Conservation (phyloP, 805 yeast species). For the Saccharomycopsis amapae region DNA sequence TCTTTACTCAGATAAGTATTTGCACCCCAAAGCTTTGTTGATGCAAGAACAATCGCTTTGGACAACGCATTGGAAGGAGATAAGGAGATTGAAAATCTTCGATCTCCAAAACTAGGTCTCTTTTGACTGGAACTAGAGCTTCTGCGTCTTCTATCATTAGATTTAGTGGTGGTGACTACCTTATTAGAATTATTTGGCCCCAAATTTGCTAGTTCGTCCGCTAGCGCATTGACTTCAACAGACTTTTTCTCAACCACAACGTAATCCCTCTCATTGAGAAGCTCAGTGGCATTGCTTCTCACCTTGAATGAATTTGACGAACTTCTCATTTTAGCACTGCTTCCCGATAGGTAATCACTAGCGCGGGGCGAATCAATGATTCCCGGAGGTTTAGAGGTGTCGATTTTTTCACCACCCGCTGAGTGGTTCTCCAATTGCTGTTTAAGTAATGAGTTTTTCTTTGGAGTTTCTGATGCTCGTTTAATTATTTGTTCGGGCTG, state of each 20-base stretch:
- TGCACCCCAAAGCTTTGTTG: constrained; percentile 75
- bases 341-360: no score
- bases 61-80: constrained; percentile 85
- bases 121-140: constrained; percentile 41
- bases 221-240: constrained; percentile 91
- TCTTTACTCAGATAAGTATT: constrained; percentile 17
- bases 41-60: constrained; percentile 80
- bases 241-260: constrained; percentile 93
- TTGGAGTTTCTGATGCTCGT: no score
- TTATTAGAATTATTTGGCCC: constrained; percentile 2
- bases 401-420: no score
- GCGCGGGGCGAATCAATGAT: no score
- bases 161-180: constrained; percentile 5
- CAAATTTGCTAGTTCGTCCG: constrained; percentile 78
- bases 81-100: constrained; percentile 58
- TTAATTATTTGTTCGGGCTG: no score
- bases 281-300: constrained; percentile 13
- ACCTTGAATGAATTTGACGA: no score
- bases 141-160: constrained; percentile 28
- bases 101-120: constrained; percentile 51
- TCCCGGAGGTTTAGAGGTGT: no score
- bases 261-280: constrained; percentile 61
- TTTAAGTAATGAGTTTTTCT: no score
- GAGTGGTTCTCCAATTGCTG: no score
- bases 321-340: no score